These are phyloP conservation scores for Solanum chmielewskii DNA, from an alignment of 257 asterid species.

Conservation along the genomic window DNA sequence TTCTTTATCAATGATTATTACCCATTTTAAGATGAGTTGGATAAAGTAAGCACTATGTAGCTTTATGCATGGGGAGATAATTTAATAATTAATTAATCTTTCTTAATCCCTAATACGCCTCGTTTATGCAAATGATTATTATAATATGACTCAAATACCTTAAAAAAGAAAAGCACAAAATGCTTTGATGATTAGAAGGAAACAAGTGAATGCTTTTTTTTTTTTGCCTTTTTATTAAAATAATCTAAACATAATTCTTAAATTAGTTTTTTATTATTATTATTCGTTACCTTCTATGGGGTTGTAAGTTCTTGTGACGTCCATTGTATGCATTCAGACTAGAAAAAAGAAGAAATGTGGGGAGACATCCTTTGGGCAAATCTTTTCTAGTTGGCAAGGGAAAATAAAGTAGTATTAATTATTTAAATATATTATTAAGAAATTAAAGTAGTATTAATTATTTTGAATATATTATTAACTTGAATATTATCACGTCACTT, in stretches of 20 bases:
- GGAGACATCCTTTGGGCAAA: conserved; percentile 22
- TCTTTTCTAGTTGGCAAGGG: background rate
- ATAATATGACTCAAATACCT: conserved; percentile 17
- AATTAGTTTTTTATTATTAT: background rate
- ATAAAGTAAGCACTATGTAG: background rate
- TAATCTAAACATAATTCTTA: background rate
- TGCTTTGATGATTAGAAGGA: conserved; percentile 33
- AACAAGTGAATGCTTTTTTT: conserved; percentile 9
- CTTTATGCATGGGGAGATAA: background rate
- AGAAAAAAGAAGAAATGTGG: background rate
- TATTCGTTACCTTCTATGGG: background rate
- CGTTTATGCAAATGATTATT: background rate
- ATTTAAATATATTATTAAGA: background rate
- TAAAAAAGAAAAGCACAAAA: conserved; percentile 54
- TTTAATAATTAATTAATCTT: background rate
- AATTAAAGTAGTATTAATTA: background rate
- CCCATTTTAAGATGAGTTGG: background rate
- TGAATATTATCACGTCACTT: background rate
- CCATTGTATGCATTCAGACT: background rate
- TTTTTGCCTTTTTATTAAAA: conserved; percentile 3
- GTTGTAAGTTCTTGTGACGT: background rate
- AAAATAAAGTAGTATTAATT: background rate
- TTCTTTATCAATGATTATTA: background rate
- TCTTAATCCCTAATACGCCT: background rate
- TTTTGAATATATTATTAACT: background rate